Evolutionary conservation across 1,139 yeast genomes (phyloP).

Genomic region (Trichomonascaceae sp.): DNA sequence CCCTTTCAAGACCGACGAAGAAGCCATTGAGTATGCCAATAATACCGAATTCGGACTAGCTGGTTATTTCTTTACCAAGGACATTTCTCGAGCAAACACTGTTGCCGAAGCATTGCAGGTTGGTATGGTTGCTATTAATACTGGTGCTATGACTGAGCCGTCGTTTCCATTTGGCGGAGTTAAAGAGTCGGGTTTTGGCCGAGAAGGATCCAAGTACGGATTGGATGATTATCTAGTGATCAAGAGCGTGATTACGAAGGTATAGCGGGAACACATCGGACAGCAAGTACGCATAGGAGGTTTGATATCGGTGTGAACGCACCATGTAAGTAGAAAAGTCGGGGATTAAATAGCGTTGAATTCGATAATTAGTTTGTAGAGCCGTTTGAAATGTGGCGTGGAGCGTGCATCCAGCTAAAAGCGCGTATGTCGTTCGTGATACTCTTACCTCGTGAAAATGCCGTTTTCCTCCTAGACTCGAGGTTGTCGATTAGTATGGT

Average conservation of each 20-base stretch:
- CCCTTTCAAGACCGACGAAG: constrained; percentile 53
- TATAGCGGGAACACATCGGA: no score
- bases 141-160: constrained; percentile 65
- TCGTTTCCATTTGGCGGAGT: constrained; percentile 78
- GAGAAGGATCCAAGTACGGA: constrained; percentile 75
- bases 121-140: constrained; percentile 81
- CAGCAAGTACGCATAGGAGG: no score
- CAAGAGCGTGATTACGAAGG: constrained; percentile 45
- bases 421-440: no score
- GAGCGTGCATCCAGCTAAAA: no score
- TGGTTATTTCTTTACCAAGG: constrained; percentile 69
- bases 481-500: no score
- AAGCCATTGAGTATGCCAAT: constrained; percentile 66
- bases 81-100: constrained; percentile 54
- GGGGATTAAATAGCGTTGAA: not conserved
- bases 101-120: constrained; percentile 65
- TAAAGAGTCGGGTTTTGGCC: constrained; percentile 74
- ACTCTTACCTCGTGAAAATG: no score
- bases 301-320: no score
- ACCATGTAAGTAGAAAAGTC: not conserved
- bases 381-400: not conserved
- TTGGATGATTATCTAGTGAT: constrained; percentile 65
- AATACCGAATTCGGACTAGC: constrained; percentile 68
- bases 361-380: not conserved
- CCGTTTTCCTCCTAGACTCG: no score